Conservation (phyloP, 2,329 filamentous ascomycete genomes). For the Coniella lustricola region DNA sequence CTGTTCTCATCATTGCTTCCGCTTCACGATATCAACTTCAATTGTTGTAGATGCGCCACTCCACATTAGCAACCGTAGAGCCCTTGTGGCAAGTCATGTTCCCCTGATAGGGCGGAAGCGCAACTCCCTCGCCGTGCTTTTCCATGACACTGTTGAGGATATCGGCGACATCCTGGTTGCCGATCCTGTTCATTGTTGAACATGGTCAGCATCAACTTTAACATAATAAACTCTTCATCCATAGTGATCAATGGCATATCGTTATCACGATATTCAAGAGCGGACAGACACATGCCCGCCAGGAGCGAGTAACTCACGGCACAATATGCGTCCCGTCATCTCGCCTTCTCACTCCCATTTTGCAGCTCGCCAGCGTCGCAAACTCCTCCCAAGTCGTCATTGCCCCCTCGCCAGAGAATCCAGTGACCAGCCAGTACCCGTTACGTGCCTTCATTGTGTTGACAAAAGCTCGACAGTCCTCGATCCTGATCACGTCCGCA, state of each 20-base stretch:
- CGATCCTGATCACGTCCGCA: not conserved
- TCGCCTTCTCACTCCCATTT: slow-evolving; percentile 4
- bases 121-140: not conserved
- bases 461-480: slow-evolving; percentile 6
- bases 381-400: slow-evolving; percentile 6
- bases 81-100: slow-evolving; percentile 15
- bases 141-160: slow-evolving; percentile 4
- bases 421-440: slow-evolving; percentile 13
- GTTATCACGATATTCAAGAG: too few relatives aligned
- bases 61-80: slow-evolving; percentile 3
- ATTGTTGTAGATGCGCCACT: slow-evolving; percentile 18
- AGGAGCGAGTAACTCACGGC: slow-evolving; percentile 4
- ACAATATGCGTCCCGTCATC: slow-evolving; percentile 3
- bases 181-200: slow-evolving; percentile 1
- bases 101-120: slow-evolving; percentile 2
- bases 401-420: not conserved
- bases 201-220: not conserved
- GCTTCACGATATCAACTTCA: too few relatives aligned
- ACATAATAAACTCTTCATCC: not conserved
- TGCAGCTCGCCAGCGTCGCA: slow-evolving; percentile 8
- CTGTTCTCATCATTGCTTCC: too few relatives aligned
- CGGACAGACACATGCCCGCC: too few relatives aligned
- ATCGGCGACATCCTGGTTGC: slow-evolving; percentile 13
- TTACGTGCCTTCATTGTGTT: not conserved
- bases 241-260: too few relatives aligned